Base-by-base conservation (phyloP, 257 asterid genomes). In the Nicotiana otophora region DNA sequence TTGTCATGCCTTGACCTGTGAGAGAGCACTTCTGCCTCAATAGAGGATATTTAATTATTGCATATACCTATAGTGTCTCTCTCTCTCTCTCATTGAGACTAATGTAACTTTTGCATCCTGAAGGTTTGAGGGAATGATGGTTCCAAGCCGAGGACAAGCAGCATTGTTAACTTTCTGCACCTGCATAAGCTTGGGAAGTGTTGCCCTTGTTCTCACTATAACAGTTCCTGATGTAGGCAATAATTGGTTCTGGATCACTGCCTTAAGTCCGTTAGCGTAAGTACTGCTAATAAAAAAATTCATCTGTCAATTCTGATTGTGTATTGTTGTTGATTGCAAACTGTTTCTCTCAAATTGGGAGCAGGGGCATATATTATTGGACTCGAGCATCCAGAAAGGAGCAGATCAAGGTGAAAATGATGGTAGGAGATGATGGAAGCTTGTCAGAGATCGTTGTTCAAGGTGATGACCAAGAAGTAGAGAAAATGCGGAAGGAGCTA, bases 71-170 rank as follows among this genome's bases (percentile, higher is more conserved):
- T 1, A 28, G 7, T 15, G 46, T 75, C 39, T 12, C 79, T 28
- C 30, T 42, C n/a, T 42, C 7, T 75, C 39, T 30, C 42, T 28
- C 70, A 7, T 26, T 28, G 26, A 51, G 28, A 17, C 5, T 75
- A 28, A 33, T 28, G 17, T 9, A 75, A 75, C 64, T 53, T 75
- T 53, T 57, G 33, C 31, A 7, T 82, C 20, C 1, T 82, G 81
- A 88, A 96, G 98, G 88, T 96, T 96, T 69, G 99, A 96, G 87
- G 99, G 99, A 51, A 89, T 85, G 87, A 96, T 94, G 99, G 92
- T 88, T 80, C 99, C 99, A 36, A 96, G 91, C 89, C 91, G 98
- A 46, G 97, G 98, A 79, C 98, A 96, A 89, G 98, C 99, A 69
- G 98, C 98, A 42, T 86, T 96, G 83, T 92, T 96, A 19, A 92